These are phyloP conservation scores for Mycena alexandri DNA, from an alignment of 768 basidiomycete species.

Conservation along the genomic window DNA sequence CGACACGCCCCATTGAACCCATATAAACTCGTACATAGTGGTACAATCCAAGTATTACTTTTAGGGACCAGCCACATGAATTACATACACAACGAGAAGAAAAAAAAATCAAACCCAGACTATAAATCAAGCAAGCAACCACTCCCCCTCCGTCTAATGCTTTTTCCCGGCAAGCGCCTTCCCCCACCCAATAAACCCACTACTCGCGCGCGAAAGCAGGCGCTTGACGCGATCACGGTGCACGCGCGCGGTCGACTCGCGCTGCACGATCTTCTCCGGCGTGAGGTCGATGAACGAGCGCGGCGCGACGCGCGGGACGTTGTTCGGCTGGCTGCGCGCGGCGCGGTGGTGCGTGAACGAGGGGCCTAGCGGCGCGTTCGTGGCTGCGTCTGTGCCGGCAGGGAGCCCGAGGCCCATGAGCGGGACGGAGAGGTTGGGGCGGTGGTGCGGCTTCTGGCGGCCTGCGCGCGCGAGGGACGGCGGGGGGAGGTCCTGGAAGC, in stretches of 20 bases:
- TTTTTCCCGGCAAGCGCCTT: slow-evolving; percentile 35
- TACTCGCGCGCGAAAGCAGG: slow-evolving; percentile 35
- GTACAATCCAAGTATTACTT: not conserved
- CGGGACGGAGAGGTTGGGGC: slow-evolving; percentile 35
- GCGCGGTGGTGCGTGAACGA: slow-evolving; percentile 34
- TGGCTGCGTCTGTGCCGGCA: not conserved
- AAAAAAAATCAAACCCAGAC: not conserved
- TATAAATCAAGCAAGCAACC: slow-evolving; percentile 18
- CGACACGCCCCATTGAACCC: too few species aligned
- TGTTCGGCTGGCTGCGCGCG: slow-evolving; percentile 29
- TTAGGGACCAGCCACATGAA: slow-evolving; percentile 12
- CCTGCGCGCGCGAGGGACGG: slow-evolving; percentile 35
- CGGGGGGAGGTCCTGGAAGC: slow-evolving; percentile 27
- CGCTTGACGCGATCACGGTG: slow-evolving; percentile 32
- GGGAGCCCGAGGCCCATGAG: slow-evolving; percentile 28
- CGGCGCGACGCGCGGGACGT: not conserved
- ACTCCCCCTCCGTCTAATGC: not conserved
- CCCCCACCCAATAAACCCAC: slow-evolving; percentile 37
- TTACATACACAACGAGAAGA: slow-evolving; percentile 30
- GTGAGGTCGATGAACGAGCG: slow-evolving; percentile 38
- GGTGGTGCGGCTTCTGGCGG: slow-evolving; percentile 35
- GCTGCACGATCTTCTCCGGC: slow-evolving; percentile 27
- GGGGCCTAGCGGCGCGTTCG: slow-evolving; percentile 15
- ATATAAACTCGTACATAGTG: too few species aligned
- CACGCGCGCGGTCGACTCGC: slow-evolving; percentile 22